Percentiles rank a stretch among this genome's conserved stretches.
Conservation (phyloP, 2,329 filamentous ascomycete genomes). For the Fusarium brachygibbosum region DNA sequence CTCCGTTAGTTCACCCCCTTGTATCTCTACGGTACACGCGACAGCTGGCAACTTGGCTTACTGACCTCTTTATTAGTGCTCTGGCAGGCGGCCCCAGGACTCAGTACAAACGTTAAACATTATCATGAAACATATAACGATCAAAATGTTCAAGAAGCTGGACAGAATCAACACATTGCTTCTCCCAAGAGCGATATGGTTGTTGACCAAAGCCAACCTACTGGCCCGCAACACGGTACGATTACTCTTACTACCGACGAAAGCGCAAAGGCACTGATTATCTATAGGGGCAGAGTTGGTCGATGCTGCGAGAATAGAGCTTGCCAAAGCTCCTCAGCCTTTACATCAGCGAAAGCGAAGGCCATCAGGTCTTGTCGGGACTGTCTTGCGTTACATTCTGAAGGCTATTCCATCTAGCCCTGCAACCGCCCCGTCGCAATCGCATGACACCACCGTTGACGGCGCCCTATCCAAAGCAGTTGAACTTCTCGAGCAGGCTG, state of each 20-base stretch:
- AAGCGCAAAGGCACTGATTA: slow-evolving; percentile 30
- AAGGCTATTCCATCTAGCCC: slow-evolving; percentile 66
- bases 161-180: slow-evolving; percentile 52
- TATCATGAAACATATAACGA: slow-evolving; percentile 53
- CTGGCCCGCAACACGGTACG: slow-evolving; percentile 57
- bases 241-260: neutral
- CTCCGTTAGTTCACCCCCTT: slow-evolving; percentile 53
- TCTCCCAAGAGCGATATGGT: slow-evolving; percentile 51
- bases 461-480: slow-evolving; percentile 66
- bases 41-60: slow-evolving; percentile 37
- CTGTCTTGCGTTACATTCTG: slow-evolving; percentile 59
- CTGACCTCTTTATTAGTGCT: slow-evolving; percentile 58
- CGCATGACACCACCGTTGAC: slow-evolving; percentile 53
- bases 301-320: slow-evolving; percentile 64
- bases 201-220: slow-evolving; percentile 47
- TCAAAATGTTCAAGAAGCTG: slow-evolving; percentile 45
- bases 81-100: slow-evolving; percentile 59
- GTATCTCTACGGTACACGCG: slow-evolving; percentile 35
- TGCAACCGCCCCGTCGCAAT: slow-evolving; percentile 60
- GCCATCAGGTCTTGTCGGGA: slow-evolving; percentile 60
- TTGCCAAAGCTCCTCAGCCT: slow-evolving; percentile 64
- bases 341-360: slow-evolving; percentile 60
- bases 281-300: slow-evolving; percentile 65
- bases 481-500: slow-evolving; percentile 65
- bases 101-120: slow-evolving; percentile 57